phyloP scores from a whole-genome alignment of 805 yeast genomes.

The Cyberlindnera euphorbiae region DNA sequence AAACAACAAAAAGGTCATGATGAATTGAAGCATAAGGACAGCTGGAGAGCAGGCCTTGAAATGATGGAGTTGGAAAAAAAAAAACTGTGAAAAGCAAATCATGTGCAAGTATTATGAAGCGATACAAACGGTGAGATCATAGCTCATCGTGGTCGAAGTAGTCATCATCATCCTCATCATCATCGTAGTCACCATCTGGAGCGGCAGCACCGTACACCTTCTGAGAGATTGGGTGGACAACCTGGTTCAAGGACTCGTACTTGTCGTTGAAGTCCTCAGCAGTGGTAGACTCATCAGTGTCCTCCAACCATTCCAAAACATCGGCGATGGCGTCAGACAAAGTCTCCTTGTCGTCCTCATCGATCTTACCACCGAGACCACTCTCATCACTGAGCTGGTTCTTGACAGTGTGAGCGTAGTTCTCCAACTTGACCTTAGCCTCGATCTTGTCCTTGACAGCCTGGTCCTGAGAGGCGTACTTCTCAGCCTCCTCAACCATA shows the following conservation, averaged over 20 bases:
- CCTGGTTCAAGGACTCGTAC: slow-evolving; percentile 71
- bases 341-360: slow-evolving; percentile 88
- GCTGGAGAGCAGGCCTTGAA: too few species aligned
- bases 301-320: slow-evolving; percentile 83
- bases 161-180: slow-evolving; percentile 51
- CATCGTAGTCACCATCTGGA: slow-evolving; percentile 42
- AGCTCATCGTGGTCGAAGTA: slow-evolving; percentile 66
- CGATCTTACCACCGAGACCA: slow-evolving; percentile 73
- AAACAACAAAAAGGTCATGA: too few species aligned
- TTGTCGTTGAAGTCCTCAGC: slow-evolving; percentile 93
- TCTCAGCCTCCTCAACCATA: slow-evolving; percentile 97
- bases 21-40: too few species aligned
- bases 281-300: slow-evolving; percentile 78
- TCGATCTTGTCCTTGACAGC: slow-evolving; percentile 79
- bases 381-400: slow-evolving; percentile 54
- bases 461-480: slow-evolving; percentile 87
- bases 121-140: too few species aligned
- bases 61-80: too few species aligned
- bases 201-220: slow-evolving; percentile 68
- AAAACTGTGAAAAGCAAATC: too few species aligned
- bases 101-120: too few species aligned
- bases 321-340: slow-evolving; percentile 84
- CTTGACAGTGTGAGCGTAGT: slow-evolving; percentile 79
- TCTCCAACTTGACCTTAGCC: slow-evolving; percentile 83
- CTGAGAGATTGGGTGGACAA: slow-evolving; percentile 89